Evolutionary conservation across 345 rosid genomes (phyloP), one percentile per base, ranked within the genome.

Genomic region (Arabidopsis arenosa): DNA sequence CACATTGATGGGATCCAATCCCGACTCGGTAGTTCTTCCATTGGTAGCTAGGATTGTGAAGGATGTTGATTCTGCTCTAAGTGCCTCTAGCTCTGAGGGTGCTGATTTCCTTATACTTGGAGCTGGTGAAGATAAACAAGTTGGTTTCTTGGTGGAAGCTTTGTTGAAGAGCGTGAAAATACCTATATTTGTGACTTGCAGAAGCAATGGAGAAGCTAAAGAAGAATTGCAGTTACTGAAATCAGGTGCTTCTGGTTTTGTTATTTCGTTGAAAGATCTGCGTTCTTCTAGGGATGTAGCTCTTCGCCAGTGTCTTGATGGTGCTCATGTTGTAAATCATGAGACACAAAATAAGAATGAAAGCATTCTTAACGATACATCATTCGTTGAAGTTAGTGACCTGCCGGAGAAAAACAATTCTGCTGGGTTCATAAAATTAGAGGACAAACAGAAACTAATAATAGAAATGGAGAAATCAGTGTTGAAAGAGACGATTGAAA

Each of bases 61-160:
- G 64, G 84, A 83, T 77, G 66, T 84, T 72, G 76, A 74, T 62
- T 84, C 97, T 60, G 96, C 97, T 33, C 59, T 81, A 18, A 74
- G 56, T 70, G 97, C 97, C 14, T 81, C 97, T 61, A 88, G 55
- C 77, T 88, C 91, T n/a, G 99, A 95, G 79, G 97, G 99, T 77
- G 97, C 95, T 83, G 99, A 92, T 88, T 92, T 95, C 70, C 86
- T 95, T 41, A 83, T 95, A 61, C 87, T 82, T 67, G 73, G 56
- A 70, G 56, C 79, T 63, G 73, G 57, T 30, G 83, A 66, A 75
- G 89, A 78, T 71, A 56, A 75, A 55, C 56, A 68, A 68, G 67
- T 70, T 45, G 83, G 85, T 84, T 43, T 49, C 54, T 68, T 75
- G 47, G 59, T 70, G 45, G 81, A 74, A 60, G 78, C 88, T 30